phyloP scores from a whole-genome alignment of 345 rosid genomes.

The Brassica incana region DNA sequence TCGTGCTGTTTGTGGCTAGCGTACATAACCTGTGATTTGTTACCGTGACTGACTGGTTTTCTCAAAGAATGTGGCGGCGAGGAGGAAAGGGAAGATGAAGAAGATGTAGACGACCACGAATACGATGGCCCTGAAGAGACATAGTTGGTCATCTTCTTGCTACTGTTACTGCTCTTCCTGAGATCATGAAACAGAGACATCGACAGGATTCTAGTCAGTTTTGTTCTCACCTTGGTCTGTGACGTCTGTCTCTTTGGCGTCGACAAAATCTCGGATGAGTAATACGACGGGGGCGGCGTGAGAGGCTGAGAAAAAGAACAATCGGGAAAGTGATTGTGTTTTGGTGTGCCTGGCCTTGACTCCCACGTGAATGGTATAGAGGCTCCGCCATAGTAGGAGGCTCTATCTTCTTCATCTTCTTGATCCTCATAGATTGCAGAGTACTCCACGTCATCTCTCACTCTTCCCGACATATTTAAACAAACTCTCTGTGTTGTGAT shows the following conservation, averaged over 20 bases:
- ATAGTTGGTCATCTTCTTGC: conserved; percentile 20
- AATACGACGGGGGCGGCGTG: conserved; percentile 60
- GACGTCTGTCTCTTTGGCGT: conserved; percentile 23
- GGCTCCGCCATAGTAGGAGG: conserved; percentile 63
- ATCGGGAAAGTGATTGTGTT: conserved; percentile 38
- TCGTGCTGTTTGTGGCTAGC: conserved; percentile 11
- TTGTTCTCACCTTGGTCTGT: conserved; percentile 28
- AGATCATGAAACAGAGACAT: conserved; percentile 25
- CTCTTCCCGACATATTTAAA: conserved; percentile 14
- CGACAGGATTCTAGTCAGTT: conserved; percentile 30
- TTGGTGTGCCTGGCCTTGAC: conserved; percentile 84
- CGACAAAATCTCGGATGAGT: conserved; percentile 35
- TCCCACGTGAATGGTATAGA: conserved; percentile 83
- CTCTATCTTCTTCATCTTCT: conserved; percentile 16
- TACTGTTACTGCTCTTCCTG: conserved; percentile 26
- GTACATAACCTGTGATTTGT: conserved; percentile 26
- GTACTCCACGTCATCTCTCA: conserved; percentile 20
- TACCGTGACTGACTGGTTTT: conserved; percentile 12
- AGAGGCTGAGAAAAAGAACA: conserved; percentile 38
- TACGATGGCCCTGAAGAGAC: conserved; percentile 38
- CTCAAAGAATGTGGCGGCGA: conserved; percentile 31
- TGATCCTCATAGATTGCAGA: neutral
- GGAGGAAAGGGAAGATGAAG: conserved; percentile 41
- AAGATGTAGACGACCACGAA: conserved; percentile 49
- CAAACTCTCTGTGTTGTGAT: conserved; percentile 9